These are phyloP conservation scores for Colletotrichum salicis DNA, from an alignment of 2,329 filamentous ascomycete genomes.

Conservation along the genomic window DNA sequence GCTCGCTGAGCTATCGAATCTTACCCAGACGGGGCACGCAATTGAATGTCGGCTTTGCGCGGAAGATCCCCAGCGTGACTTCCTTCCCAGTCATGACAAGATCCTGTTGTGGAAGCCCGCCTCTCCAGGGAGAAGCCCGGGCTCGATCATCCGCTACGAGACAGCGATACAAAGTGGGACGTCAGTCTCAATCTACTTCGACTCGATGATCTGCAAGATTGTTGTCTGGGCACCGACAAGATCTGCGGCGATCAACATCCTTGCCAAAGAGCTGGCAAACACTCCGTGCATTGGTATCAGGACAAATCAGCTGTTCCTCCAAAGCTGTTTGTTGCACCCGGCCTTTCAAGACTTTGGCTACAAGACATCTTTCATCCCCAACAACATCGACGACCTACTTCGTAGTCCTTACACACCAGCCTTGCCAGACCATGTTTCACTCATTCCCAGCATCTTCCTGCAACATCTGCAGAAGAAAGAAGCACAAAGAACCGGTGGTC, in stretches of 20 bases:
- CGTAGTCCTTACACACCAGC: no score
- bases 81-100: conserved; percentile 41
- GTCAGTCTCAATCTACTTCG: conserved; percentile 53
- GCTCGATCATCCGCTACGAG: conserved; percentile 50
- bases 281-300: no score
- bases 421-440: no score
- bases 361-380: no score
- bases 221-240: conserved; percentile 50
- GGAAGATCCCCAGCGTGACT: conserved; percentile 45
- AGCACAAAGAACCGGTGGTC: no score
- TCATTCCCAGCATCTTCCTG: no score
- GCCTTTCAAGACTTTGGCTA: no score
- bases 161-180: conserved; percentile 48
- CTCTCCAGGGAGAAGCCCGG: conserved; percentile 1
- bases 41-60: conserved; percentile 55
- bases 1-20: conserved; percentile 1
- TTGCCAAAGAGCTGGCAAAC: neutral
- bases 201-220: conserved; percentile 57
- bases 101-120: conserved; percentile 41
- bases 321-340: no score
- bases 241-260: neutral
- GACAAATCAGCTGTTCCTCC: no score
- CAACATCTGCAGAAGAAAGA: no score
- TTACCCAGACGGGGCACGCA: conserved; percentile 46
- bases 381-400: no score